Evolutionary conservation across 805 yeast genomes (phyloP).

Genomic region (Yamadazyma laniorum): DNA sequence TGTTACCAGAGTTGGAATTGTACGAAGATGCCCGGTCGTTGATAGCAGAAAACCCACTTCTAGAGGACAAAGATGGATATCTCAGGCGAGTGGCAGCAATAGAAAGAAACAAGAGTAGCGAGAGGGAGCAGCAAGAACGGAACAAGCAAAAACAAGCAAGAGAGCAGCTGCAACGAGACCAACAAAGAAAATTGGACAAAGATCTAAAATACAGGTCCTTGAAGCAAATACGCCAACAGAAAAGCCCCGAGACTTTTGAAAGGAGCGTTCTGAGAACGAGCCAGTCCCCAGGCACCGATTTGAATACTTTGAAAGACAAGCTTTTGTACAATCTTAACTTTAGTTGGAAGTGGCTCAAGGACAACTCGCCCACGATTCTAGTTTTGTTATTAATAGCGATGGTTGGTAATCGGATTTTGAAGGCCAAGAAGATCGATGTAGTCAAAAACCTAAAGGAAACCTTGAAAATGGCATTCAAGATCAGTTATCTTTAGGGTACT

Average conservation of each 20-base stretch:
- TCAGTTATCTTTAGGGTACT: constrained; percentile 38
- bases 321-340: constrained; percentile 19
- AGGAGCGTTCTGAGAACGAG: not conserved
- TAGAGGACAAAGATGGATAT: constrained; percentile 12
- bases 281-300: constrained; percentile 2
- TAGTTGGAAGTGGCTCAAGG: constrained; percentile 21
- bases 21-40: constrained; percentile 27
- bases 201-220: constrained; percentile 30
- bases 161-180: constrained; percentile 18
- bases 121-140: constrained; percentile 17
- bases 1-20: constrained; percentile 30
- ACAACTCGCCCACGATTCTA: constrained; percentile 29
- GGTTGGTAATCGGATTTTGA: constrained; percentile 20
- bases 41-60: constrained; percentile 22
- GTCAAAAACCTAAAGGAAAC: constrained; percentile 35
- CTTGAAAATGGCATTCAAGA: constrained; percentile 43
- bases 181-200: constrained; percentile 17
- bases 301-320: constrained; percentile 15
- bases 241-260: not conserved
- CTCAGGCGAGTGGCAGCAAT: constrained; percentile 9
- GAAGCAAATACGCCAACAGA: constrained; percentile 19
- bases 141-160: constrained; percentile 21
- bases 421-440: constrained; percentile 25
- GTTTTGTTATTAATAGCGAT: constrained; percentile 21
- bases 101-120: constrained; percentile 12